Evolutionary conservation across 805 yeast species (phyloP).

Genomic region (Cyberlindnera mycetangii): DNA sequence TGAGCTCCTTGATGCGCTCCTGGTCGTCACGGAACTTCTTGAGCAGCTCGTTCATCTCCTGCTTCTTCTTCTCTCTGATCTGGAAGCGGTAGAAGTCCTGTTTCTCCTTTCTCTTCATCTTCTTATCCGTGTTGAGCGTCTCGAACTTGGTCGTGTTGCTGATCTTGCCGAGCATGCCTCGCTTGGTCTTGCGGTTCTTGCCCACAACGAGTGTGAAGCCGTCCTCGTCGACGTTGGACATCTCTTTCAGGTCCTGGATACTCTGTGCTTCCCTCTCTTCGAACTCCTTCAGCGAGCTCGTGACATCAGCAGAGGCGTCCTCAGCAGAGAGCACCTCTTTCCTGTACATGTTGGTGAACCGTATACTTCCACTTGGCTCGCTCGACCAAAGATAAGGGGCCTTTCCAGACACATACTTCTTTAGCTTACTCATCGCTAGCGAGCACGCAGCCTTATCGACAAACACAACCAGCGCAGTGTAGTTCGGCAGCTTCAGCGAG

Average conservation of each 20-base stretch:
- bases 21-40: conserved; percentile 87
- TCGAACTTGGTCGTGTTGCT: conserved; percentile 37
- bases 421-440: conserved; percentile 62
- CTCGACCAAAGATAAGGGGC: conserved; percentile 31
- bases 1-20: conserved; percentile 74
- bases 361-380: conserved; percentile 32
- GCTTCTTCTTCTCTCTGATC: conserved; percentile 88
- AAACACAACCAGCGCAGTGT: conserved; percentile 70
- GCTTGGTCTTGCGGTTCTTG: conserved; percentile 76
- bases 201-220: conserved; percentile 93
- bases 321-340: conserved; percentile 43
- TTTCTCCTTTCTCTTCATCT: conserved; percentile 71
- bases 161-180: conserved; percentile 61
- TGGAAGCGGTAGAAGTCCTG: conserved; percentile 95
- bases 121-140: conserved; percentile 34
- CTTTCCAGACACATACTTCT: conserved; percentile 41
- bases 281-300: conserved; percentile 62
- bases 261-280: conserved; percentile 66
- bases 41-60: conserved; percentile 84
- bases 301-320: conserved; percentile 49
- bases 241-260: conserved; percentile 48
- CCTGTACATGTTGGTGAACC: conserved; percentile 42
- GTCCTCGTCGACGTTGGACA: conserved; percentile 80
- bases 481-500: conserved; percentile 57
- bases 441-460: conserved; percentile 67